phyloP scores from a whole-genome alignment of 78 protist genomes.

The Diacronema lutheri region DNA sequence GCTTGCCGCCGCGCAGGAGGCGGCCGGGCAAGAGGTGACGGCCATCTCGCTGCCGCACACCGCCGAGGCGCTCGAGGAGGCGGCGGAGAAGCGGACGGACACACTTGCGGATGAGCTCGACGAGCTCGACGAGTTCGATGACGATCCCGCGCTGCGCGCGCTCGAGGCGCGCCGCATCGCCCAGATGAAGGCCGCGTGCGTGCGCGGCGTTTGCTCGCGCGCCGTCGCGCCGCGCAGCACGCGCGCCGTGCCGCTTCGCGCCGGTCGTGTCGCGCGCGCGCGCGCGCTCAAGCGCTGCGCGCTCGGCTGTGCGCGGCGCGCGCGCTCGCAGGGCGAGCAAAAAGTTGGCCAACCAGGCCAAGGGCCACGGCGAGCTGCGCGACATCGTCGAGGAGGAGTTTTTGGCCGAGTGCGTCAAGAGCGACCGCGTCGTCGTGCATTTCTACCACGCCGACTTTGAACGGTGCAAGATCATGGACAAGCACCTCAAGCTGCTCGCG shows the following conservation, averaged over 20 bases:
- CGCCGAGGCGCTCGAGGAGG: background rate
- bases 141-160: background rate
- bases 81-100: background rate
- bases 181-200: background rate
- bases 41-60: no score
- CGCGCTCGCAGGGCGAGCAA: background rate
- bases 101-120: background rate
- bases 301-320: background rate
- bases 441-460: conserved; percentile 62
- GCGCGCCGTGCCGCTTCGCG: background rate
- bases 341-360: conserved; percentile 12
- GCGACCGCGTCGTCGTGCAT: conserved; percentile 51
- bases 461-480: conserved; percentile 62
- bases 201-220: background rate
- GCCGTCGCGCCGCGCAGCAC: background rate
- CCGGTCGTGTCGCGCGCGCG: background rate
- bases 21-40: background rate
- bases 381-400: conserved; percentile 67
- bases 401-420: conserved; percentile 36
- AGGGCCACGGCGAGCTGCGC: conserved; percentile 57
- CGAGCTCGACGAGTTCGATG: background rate
- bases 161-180: background rate
- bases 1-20: background rate
- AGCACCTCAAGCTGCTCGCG: conserved; percentile 37
- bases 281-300: no score